These are phyloP conservation scores for Begonia masoniana DNA, from an alignment of 306 rosid species.

Conservation along the genomic window DNA sequence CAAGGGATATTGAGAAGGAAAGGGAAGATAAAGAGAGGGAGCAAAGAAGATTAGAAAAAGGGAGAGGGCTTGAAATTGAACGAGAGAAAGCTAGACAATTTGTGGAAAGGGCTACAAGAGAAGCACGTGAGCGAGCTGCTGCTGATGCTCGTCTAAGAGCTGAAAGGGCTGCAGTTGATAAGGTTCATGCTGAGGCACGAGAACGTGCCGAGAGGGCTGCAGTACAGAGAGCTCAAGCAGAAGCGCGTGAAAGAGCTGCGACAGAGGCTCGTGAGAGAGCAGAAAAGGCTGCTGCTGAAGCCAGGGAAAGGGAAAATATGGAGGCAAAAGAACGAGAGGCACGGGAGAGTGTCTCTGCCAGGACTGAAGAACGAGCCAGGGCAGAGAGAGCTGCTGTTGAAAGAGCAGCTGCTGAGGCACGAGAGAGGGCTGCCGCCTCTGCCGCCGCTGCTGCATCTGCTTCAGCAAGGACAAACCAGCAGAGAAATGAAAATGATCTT, in stretches of 20 bases:
- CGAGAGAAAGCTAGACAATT: slow-evolving; percentile 62
- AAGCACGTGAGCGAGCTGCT: slow-evolving; percentile 87
- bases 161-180: slow-evolving; percentile 68
- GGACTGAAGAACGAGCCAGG: slow-evolving; percentile 25
- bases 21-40: slow-evolving; percentile 62
- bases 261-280: slow-evolving; percentile 74
- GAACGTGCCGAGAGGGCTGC: slow-evolving; percentile 92
- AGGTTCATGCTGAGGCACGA: slow-evolving; percentile 76
- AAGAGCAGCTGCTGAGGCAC: slow-evolving; percentile 64
- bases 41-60: slow-evolving; percentile 40
- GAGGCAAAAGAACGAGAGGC: slow-evolving; percentile 29
- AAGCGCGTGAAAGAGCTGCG: slow-evolving; percentile 92
- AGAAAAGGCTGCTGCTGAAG: slow-evolving; percentile 67
- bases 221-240: slow-evolving; percentile 81
- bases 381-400: slow-evolving; percentile 51
- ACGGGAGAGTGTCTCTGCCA: slow-evolving; percentile 41
- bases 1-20: slow-evolving; percentile 27
- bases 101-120: slow-evolving; percentile 90
- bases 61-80: slow-evolving; percentile 38
- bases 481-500: slow-evolving; percentile 60
- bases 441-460: slow-evolving; percentile 59
- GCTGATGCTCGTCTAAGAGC: slow-evolving; percentile 62
- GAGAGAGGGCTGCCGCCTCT: slow-evolving; percentile 61
- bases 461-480: slow-evolving; percentile 47
- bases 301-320: slow-evolving; percentile 58